Evolutionary conservation across 345 rosid species (phyloP), one percentile per base, ranked within the genome.

Genomic region (Xanthoceras sorbifolium): DNA sequence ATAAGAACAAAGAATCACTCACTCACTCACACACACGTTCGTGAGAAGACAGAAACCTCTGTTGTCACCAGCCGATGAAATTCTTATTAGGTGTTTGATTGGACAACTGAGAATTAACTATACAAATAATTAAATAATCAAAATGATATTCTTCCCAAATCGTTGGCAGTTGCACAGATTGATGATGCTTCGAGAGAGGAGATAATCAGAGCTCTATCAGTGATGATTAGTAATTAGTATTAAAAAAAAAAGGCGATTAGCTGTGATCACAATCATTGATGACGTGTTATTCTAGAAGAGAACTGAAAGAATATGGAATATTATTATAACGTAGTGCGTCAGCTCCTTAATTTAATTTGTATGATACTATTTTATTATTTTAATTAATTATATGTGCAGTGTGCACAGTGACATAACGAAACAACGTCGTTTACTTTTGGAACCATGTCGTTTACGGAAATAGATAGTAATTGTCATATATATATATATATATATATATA

Each of bases 211-310:
- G 69, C 68, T 18, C 42, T 18, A 1, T 20, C 40, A 60, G 10
- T 8, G 28, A 48, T 50, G 25, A 66, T 32, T 66, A 67, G 32
- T 28, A 64, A 31, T 25, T 25, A 31, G 1, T 2, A n/a, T 20
- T 6, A 3, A 72, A 10, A 5, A 60, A 7, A 38, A 1, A 34
- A 15, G 4, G 2, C 9, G 20, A 42, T 62, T 73, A 73, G 68
- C 44, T 62, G 42, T 72, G 25, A 42, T 73, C 76, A 73, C 57
- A 73, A 61, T 61, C 67, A 73, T 62, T 63, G 77, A 63, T 62
- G 77, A 73, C 77, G n/a, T 52, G 6, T 61, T 3, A 20, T 73
- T 42, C 76, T 61, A 42, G 76, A 61, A 73, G 57, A 23, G 23
- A 1, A 18, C n/a, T 28, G 3, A 25, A 59, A 42, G 32, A 18